A percentile compares a stretch with the other conserved stretches of the same genome.
These are phyloP conservation scores for Hondaea fermentalgiana DNA, from an alignment of 108 stramenopile genomes.

Conservation along the genomic window DNA sequence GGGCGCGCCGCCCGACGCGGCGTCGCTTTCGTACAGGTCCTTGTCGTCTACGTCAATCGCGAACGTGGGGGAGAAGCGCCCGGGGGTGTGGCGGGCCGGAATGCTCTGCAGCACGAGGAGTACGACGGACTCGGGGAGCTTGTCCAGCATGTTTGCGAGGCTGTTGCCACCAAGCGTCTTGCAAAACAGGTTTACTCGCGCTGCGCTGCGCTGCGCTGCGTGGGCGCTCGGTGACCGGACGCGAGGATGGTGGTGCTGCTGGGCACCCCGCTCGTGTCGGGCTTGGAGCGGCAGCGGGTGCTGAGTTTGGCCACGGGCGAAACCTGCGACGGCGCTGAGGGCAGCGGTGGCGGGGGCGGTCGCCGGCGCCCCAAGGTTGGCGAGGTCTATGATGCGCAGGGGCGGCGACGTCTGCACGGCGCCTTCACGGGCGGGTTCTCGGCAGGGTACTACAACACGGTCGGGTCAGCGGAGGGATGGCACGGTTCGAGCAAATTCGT, in stretches of 20 bases:
- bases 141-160: background rate
- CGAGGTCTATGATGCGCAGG: constrained; percentile 24
- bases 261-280: background rate
- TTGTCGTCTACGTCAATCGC: background rate
- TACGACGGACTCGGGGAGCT: background rate
- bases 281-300: background rate
- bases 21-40: background rate
- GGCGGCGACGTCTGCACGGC: constrained; percentile 39
- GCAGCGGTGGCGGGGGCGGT: too few species aligned
- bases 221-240: background rate
- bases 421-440: constrained; percentile 51
- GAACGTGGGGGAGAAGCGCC: background rate
- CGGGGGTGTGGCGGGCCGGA: background rate
- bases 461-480: background rate
- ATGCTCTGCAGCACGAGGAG: background rate
- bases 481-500: background rate
- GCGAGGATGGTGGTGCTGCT: background rate
- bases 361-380: background rate
- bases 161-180: background rate
- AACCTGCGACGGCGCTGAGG: background rate
- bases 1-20: background rate
- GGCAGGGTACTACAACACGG: constrained; percentile 49
- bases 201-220: background rate
- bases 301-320: background rate
- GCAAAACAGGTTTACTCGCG: background rate